These are phyloP conservation scores for Trichosporon sp. DNA, from an alignment of 1,284 basidiomycete species.

Conservation along the genomic window DNA sequence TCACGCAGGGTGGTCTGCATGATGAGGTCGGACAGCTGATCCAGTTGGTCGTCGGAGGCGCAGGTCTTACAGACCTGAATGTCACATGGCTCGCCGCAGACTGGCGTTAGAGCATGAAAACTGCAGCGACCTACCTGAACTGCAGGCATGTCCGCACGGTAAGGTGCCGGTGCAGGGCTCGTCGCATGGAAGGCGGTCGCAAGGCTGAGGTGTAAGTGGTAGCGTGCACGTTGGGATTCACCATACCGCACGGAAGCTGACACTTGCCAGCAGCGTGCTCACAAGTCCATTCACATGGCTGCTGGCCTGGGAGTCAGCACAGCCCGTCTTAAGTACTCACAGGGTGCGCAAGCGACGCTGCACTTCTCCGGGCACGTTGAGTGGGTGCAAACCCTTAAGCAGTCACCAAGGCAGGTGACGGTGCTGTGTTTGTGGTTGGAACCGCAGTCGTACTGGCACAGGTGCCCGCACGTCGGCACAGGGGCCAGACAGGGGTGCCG, in stretches of 20 bases:
- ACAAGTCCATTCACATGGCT: constrained; percentile 52
- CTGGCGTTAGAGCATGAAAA: constrained; percentile 52
- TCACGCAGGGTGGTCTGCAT: constrained; percentile 57
- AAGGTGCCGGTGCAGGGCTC: constrained; percentile 55
- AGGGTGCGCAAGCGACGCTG: neutral
- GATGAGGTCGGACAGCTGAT: constrained; percentile 59
- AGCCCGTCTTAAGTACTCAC: neutral
- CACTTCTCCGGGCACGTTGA: neutral
- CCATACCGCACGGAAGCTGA: constrained; percentile 65
- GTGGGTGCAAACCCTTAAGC: neutral
- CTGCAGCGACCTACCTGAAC: constrained; percentile 24
- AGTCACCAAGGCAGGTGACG: neutral
- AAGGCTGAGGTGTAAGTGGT: constrained; percentile 53
- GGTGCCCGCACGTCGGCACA: too few relatives aligned
- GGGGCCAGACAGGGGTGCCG: too few relatives aligned
- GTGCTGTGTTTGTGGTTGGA: neutral
- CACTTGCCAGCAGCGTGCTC: constrained; percentile 54
- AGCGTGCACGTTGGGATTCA: constrained; percentile 46
- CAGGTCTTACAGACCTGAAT: constrained; percentile 54
- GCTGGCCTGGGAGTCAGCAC: constrained; percentile 6
- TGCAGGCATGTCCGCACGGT: constrained; percentile 61
- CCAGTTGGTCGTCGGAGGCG: constrained; percentile 49
- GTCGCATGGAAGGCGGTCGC: constrained; percentile 64
- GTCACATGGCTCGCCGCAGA: too few relatives aligned
- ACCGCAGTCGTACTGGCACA: neutral